phyloP scores from a whole-genome alignment of 805 yeast species.

The Cyberlindnera mrakii region DNA sequence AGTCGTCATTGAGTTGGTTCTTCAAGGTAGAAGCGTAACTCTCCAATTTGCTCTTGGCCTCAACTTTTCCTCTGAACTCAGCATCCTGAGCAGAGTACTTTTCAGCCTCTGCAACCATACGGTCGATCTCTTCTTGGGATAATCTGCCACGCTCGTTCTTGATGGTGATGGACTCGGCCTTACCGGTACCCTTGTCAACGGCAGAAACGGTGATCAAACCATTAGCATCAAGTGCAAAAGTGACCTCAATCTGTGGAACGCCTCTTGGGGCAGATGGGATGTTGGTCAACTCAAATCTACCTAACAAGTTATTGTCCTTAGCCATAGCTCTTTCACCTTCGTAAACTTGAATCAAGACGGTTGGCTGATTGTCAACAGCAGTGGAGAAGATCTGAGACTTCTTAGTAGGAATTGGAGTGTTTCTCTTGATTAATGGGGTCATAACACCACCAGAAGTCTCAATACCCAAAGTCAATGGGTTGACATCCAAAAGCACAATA shows the following conservation, averaged over 20 bases:
- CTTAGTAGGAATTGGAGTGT: conserved; percentile 92
- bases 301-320: conserved; percentile 85
- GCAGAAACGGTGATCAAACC: conserved; percentile 86
- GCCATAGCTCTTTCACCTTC: conserved; percentile 97
- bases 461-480: conserved; percentile 91
- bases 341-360: conserved; percentile 86
- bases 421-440: conserved; percentile 93
- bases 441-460: conserved; percentile 97
- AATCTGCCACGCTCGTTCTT: conserved; percentile 93
- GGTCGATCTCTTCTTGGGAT: conserved; percentile 89
- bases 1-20: conserved; percentile 54
- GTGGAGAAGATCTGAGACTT: conserved; percentile 94
- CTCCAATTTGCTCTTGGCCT: conserved; percentile 82
- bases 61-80: conserved; percentile 75
- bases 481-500: conserved; percentile 85
- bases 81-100: conserved; percentile 89
- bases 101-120: conserved; percentile 97
- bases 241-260: conserved; percentile 84
- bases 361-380: conserved; percentile 94
- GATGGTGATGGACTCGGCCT: conserved; percentile 83
- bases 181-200: conserved; percentile 91
- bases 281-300: conserved; percentile 80
- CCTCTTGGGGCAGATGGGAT: conserved; percentile 93
- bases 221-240: conserved; percentile 82
- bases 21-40: conserved; percentile 81